Percentiles rank a stretch among this genome's conserved stretches.
phyloP scores from a whole-genome alignment of 495 filamentous ascomycete genomes.

The Lepraria neglecta region DNA sequence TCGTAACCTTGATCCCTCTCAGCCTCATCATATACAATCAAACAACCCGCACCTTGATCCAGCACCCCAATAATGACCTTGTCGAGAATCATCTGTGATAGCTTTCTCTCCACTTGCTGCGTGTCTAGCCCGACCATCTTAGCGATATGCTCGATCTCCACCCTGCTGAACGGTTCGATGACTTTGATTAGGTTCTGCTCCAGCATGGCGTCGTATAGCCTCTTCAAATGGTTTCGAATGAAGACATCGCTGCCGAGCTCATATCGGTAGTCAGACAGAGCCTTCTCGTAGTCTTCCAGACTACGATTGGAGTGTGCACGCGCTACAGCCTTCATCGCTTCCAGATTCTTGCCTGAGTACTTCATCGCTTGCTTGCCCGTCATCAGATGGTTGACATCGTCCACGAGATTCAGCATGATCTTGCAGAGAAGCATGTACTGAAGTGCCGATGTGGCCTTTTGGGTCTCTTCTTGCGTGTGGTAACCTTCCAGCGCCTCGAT shows the following conservation, averaged over 20 bases:
- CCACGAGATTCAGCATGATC: slow-evolving; percentile 95
- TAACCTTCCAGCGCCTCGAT: slow-evolving; percentile 98
- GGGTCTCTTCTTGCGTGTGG: slow-evolving; percentile 79
- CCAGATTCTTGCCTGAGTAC: slow-evolving; percentile 87
- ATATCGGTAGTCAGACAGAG: slow-evolving; percentile 78
- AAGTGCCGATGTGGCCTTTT: slow-evolving; percentile 79
- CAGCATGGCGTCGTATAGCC: slow-evolving; percentile 95
- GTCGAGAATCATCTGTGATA: slow-evolving; percentile 98
- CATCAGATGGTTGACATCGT: slow-evolving; percentile 91
- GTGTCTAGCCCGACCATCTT: slow-evolving; percentile 96
- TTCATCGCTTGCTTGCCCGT: slow-evolving; percentile 90
- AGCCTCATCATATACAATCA: slow-evolving; percentile 95
- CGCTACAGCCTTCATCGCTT: slow-evolving; percentile 98
- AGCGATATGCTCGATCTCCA: slow-evolving; percentile 93
- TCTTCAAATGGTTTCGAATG: slow-evolving; percentile 88
- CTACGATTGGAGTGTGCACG: slow-evolving; percentile 90
- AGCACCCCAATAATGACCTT: slow-evolving; percentile 97
- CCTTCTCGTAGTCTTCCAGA: slow-evolving; percentile 92
- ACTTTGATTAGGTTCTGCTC: slow-evolving; percentile 99
- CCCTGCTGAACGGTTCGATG: slow-evolving; percentile 94
- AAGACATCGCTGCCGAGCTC: slow-evolving; percentile 90
- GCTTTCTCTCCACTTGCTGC: slow-evolving; percentile 93
- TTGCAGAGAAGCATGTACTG: slow-evolving; percentile 99
- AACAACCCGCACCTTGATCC: slow-evolving; percentile 93
- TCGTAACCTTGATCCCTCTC: slow-evolving; percentile 91